phyloP scores from a whole-genome alignment of 352 stramenopile species.

The Phytophthora uliginosa region DNA sequence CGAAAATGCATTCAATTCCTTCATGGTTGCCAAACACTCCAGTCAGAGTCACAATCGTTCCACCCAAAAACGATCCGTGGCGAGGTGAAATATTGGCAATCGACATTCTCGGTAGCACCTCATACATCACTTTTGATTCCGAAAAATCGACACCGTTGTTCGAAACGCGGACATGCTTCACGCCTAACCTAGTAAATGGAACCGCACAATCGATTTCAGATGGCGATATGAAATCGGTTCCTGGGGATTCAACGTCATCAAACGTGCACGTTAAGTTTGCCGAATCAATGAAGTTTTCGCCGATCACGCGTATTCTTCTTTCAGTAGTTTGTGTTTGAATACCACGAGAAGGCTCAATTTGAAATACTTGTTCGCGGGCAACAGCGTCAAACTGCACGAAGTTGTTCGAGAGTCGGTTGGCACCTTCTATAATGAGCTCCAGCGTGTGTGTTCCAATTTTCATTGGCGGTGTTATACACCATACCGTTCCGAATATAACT shows the following conservation, averaged over 20 bases:
- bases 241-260: slow-evolving; percentile 35
- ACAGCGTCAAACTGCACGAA: slow-evolving; percentile 49
- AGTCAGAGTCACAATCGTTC: slow-evolving; percentile 46
- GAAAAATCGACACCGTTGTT: slow-evolving; percentile 75
- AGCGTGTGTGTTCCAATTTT: slow-evolving; percentile 38
- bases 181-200: slow-evolving; percentile 54
- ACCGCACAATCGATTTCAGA: slow-evolving; percentile 62
- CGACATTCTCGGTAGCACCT: slow-evolving; percentile 48
- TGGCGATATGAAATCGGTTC: slow-evolving; percentile 52
- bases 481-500: slow-evolving; percentile 9
- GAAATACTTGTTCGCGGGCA: slow-evolving; percentile 38
- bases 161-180: slow-evolving; percentile 51
- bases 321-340: slow-evolving; percentile 27
- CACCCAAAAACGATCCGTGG: slow-evolving; percentile 42
- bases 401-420: slow-evolving; percentile 28
- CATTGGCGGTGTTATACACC: slow-evolving; percentile 43
- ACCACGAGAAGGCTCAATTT: slow-evolving; percentile 37
- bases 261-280: slow-evolving; percentile 54
- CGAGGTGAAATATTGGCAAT: slow-evolving; percentile 44
- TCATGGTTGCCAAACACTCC: slow-evolving; percentile 49
- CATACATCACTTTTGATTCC: slow-evolving; percentile 24
- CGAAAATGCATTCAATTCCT: slow-evolving; percentile 57
- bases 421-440: slow-evolving; percentile 37
- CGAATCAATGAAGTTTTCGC: slow-evolving; percentile 66
- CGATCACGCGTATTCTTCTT: slow-evolving; percentile 44